Percentiles rank a stretch among this genome's conserved stretches.
These are phyloP conservation scores for Pinus taeda DNA, from an alignment of 75 land plant genomes.

Conservation along the genomic window DNA sequence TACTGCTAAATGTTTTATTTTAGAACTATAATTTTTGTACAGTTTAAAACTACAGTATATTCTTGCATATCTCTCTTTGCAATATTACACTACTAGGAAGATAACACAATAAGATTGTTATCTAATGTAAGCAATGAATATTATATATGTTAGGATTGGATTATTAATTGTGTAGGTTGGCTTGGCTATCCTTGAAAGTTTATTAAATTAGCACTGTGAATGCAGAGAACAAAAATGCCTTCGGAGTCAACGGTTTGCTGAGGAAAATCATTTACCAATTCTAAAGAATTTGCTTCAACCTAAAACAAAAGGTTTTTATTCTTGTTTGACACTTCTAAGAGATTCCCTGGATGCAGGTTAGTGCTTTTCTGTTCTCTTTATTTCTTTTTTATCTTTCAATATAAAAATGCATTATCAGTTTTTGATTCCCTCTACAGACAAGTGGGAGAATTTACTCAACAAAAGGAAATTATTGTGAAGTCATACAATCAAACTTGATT, in stretches of 20 bases:
- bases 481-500: neutral
- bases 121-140: neutral
- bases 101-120: neutral
- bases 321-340: conserved; percentile 65
- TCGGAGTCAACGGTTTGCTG: conserved; percentile 69
- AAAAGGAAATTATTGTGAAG: neutral
- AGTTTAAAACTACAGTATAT: neutral
- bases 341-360: conserved; percentile 86
- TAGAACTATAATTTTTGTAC: no score
- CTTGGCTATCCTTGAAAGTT: neutral
- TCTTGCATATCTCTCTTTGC: conserved; percentile 1
- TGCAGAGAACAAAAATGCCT: conserved; percentile 80
- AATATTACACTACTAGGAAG: conserved; percentile 2
- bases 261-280: conserved; percentile 66
- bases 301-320: conserved; percentile 75
- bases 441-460: neutral
- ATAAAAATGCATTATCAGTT: neutral
- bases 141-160: neutral
- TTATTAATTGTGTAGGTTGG: neutral
- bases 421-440: neutral
- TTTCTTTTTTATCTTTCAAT: neutral
- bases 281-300: conserved; percentile 85
- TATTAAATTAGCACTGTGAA: neutral
- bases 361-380: neutral
- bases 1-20: neutral